Evolutionary conservation across 805 yeast genomes (phyloP), one percentile per base, ranked within the genome.

Genomic region (Candida yuanshanica): DNA sequence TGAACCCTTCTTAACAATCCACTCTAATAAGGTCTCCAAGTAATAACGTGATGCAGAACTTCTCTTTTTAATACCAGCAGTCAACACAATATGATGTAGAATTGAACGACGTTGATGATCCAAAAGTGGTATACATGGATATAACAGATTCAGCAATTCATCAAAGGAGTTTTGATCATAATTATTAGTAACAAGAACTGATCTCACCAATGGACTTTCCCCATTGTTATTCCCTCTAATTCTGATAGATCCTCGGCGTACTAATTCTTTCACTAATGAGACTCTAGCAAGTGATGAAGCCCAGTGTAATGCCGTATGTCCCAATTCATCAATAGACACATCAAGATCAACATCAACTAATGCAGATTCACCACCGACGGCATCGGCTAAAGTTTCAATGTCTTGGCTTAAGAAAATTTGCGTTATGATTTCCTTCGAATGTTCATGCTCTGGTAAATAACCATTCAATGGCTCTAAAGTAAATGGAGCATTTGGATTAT

Each of bases 221-320:
- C 98, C 98, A 29, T 75, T 75, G 48, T 76, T 76, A 61, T 91
- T 95, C 34, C 93, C 74, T 76, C 89, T 65, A 8, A 78, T 71
- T 31, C 91, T 72, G 46, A 76, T 74, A 1, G 95, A 81, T 12
- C 87, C 85, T 34, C 73, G 69, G 31, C 74, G 66, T 23, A 93
- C 82, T 13, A 87, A 69, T 31, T 80, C 80, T 34, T 68, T 76
- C 4, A 88, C 91, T 38, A 90, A 69, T 3, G 78, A 66, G 2
- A 81, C 63, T 43, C 87, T 78, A 0, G 95, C 98, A 59, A 93
- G 72, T 0, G 97, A 86, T 13, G 97, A 81, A 4, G 97, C 95
- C 95, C 98, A 86, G 62, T 93, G 99, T 43, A 93, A 70, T 0
- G 96, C 88, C 0, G 96, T 83, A 57, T 93, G 93, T 1, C 98